Evolutionary conservation across 2,329 filamentous ascomycete species (phyloP), one percentile per base, ranked within the genome.

Genomic region (Penicillium oxalicum): DNA sequence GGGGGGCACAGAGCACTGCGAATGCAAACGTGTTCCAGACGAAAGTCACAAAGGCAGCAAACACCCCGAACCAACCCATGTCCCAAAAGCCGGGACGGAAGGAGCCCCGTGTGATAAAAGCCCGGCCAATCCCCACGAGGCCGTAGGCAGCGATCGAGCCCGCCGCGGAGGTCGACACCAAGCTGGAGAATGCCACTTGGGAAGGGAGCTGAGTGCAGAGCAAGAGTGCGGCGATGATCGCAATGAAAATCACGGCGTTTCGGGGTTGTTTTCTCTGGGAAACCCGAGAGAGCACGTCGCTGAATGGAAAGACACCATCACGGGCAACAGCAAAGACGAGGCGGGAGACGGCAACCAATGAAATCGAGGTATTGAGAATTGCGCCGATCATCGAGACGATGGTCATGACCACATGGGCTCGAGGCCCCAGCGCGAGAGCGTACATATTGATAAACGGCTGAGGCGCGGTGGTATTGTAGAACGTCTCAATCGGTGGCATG

Each of bases 311-410:
- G n/a, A 80, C 75, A 24, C 76, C 76, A 57, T 81, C 78, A 26
- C 78, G 71, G 5, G 78, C 78, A 3, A 81, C 77, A 27, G 78
- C 78, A 58, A 79, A 81, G 47, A 81, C 77, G 2, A 80, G 68
- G 11, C 77, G 71, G 1, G 77, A 80, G 12, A 75, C 74, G 4
- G 77, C 77, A 1, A 79, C 70, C 34, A 78, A 66, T 2, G 76
- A 75, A 45, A 79, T 76, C 0, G 76, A 77, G 0, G 76, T 78
- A 57, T 79, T 79, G 12, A 57, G 44, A 33, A 56, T 51, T 18
- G 44, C 36, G 40, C 52, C 48, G 5, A 48, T 43, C 56, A 60
- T 60, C 2, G 56, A 54, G n/a, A 58, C 25, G 28, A 60, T 50
- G 9, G 57, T 60, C 54, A 58, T 57, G 24, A 60, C 57, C 39